Percentiles rank a stretch among this genome's conserved stretches.
phyloP scores from a whole-genome alignment of 2,329 filamentous ascomycete genomes.

The Aureobasidium lini region DNA sequence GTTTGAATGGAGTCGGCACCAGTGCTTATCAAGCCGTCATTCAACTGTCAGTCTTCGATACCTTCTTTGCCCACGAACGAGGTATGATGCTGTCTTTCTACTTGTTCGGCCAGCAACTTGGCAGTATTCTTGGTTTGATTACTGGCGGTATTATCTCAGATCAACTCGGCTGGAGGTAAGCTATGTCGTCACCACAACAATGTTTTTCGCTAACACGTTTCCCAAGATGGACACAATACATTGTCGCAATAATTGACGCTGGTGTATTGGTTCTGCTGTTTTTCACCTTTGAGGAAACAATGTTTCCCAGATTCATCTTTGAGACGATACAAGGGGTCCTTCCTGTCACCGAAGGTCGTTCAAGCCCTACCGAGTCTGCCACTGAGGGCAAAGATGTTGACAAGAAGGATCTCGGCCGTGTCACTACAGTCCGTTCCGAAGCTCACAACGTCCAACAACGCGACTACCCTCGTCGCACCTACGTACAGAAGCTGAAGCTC shows the following conservation, averaged over 20 bases:
- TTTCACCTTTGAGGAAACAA: conserved; percentile 31
- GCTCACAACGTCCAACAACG: not conserved
- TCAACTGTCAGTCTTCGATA: conserved; percentile 34
- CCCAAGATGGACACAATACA: conserved; percentile 25
- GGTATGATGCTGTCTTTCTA: conserved; percentile 32
- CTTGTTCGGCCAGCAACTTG: conserved; percentile 34
- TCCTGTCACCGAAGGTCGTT: not conserved
- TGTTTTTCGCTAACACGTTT: not conserved
- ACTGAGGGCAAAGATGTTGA: not conserved
- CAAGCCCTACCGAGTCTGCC: not conserved
- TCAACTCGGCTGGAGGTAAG: conserved; percentile 26
- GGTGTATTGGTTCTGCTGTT: conserved; percentile 17
- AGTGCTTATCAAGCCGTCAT: conserved; percentile 34
- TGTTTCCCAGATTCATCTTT: conserved; percentile 30
- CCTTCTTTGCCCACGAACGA: conserved; percentile 34
- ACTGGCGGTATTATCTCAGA: conserved; percentile 31
- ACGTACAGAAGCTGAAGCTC: conserved; percentile 19
- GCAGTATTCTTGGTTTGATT: conserved; percentile 32
- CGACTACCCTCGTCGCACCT: conserved; percentile 18
- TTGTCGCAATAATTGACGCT: conserved; percentile 26
- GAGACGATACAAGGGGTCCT: not conserved
- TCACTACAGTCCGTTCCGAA: not conserved
- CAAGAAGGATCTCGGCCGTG: not conserved
- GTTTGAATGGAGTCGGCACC: conserved; percentile 30
- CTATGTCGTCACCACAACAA: not conserved